Conservation (phyloP, 1,139 yeast species). For the Lodderomyces pseudojiufengensis region DNA sequence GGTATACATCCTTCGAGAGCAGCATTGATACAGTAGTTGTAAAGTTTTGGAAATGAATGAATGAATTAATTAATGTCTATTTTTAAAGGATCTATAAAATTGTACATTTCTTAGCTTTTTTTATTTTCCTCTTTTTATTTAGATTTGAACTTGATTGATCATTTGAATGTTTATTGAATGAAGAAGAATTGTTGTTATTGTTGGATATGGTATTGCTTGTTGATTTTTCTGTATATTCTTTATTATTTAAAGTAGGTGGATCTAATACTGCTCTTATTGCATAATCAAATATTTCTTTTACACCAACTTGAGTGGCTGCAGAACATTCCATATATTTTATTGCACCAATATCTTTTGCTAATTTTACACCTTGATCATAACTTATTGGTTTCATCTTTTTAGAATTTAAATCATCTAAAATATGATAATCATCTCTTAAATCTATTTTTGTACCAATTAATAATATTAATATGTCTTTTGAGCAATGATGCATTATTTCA, state of each 20-base stretch:
- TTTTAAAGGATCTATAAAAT: conserved; percentile 42
- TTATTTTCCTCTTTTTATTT: conserved; percentile 31
- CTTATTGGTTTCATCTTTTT: conserved; percentile 62
- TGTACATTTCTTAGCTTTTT: conserved; percentile 45
- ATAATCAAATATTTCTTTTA: conserved; percentile 74
- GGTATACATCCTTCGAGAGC: conserved; percentile 63
- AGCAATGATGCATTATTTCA: conserved; percentile 83
- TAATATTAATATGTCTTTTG: conserved; percentile 67
- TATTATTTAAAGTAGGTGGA: conserved; percentile 37
- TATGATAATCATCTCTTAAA: conserved; percentile 76
- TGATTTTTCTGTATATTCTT: conserved; percentile 5
- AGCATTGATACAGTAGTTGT: conserved; percentile 33
- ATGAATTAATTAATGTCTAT: too few species aligned
- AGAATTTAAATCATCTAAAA: conserved; percentile 66
- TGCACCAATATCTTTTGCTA: conserved; percentile 73
- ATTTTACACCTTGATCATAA: conserved; percentile 56
- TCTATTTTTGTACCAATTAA: conserved; percentile 87
- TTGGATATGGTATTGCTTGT: background rate
- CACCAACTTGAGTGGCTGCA: conserved; percentile 89
- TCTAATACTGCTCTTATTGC: conserved; percentile 71
- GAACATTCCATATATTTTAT: conserved; percentile 83
- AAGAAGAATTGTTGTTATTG: background rate
- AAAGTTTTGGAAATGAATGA: too few species aligned
- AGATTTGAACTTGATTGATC: background rate
- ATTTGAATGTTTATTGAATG: too few species aligned